Evolutionary conservation across 164 flowering plant species (phyloP).

Genomic region (Amborella trichopoda): DNA sequence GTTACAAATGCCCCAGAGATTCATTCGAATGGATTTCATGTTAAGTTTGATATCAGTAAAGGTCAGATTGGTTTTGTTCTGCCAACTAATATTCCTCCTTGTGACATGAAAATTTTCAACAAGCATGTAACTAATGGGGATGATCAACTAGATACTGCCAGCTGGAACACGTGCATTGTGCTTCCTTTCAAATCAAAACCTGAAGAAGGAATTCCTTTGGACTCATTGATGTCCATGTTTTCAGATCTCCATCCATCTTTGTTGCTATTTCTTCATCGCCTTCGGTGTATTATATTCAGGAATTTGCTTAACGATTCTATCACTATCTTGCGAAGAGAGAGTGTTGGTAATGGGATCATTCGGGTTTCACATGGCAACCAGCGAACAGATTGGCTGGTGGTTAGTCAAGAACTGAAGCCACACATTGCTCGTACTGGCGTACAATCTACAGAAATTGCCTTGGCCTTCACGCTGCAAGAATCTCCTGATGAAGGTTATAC

Average conservation of each 20-base stretch:
- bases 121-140: constrained; percentile 24
- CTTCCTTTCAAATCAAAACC: constrained; percentile 66
- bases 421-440: constrained; percentile 45
- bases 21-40: constrained; percentile 95
- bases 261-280: constrained; percentile 86
- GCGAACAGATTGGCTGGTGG: constrained; percentile 78
- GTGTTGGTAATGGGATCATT: constrained; percentile 55
- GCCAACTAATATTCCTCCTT: constrained; percentile 71
- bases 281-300: constrained; percentile 58
- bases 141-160: constrained; percentile 18
- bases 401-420: constrained; percentile 40
- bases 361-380: constrained; percentile 66
- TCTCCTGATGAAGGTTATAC: constrained; percentile 31
- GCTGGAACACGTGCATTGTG: constrained; percentile 84
- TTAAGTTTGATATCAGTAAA: constrained; percentile 81
- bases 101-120: constrained; percentile 31
- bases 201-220: constrained; percentile 31
- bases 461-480: constrained; percentile 74
- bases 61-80: constrained; percentile 95
- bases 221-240: constrained; percentile 56
- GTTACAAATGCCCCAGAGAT: constrained; percentile 97
- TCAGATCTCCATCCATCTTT: constrained; percentile 94
- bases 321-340: constrained; percentile 63
- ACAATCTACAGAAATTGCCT: constrained; percentile 68
- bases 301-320: constrained; percentile 49